phyloP scores from a whole-genome alignment of 306 rosid genomes.

The Parietaria judaica region DNA sequence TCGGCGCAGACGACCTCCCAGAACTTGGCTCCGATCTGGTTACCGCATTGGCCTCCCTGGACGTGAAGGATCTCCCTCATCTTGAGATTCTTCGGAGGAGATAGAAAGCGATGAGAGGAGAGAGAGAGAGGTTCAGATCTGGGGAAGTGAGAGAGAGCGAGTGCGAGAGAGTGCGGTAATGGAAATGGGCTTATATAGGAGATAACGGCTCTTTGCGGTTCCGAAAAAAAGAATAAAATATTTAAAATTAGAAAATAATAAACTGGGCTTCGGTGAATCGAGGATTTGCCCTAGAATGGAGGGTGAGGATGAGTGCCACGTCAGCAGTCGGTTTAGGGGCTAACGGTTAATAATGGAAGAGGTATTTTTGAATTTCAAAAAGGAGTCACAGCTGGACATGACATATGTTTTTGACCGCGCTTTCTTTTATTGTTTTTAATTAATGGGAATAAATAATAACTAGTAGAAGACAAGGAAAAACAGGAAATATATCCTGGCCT shows the following conservation, averaged over 20 bases:
- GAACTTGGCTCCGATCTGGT: slow-evolving; percentile 45
- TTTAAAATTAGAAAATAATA: not conserved
- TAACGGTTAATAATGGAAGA: slow-evolving; percentile 1
- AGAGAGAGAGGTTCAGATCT: not conserved
- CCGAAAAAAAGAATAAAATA: not conserved
- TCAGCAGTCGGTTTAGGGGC: not conserved
- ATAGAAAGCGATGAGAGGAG: not conserved
- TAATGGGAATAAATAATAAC: not conserved
- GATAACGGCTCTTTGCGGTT: slow-evolving; percentile 8
- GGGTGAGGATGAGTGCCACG: not conserved
- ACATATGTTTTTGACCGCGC: not conserved
- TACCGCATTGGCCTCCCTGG: slow-evolving; percentile 42
- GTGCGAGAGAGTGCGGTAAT: not conserved
- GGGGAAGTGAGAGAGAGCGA: not conserved
- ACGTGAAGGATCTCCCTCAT: slow-evolving; percentile 42
- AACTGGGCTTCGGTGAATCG: not conserved
- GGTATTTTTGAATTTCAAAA: not conserved
- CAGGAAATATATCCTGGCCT: not conserved
- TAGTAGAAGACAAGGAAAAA: not conserved
- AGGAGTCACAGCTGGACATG: not conserved
- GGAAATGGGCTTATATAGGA: not conserved
- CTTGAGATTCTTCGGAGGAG: slow-evolving; percentile 1
- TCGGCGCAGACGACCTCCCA: slow-evolving; percentile 47
- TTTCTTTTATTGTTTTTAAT: not conserved
- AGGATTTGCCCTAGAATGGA: not conserved